Percentiles rank a stretch among this genome's conserved stretches.
phyloP scores from a whole-genome alignment of 192 early-diverging fungal genomes.

The Podila minutissima region DNA sequence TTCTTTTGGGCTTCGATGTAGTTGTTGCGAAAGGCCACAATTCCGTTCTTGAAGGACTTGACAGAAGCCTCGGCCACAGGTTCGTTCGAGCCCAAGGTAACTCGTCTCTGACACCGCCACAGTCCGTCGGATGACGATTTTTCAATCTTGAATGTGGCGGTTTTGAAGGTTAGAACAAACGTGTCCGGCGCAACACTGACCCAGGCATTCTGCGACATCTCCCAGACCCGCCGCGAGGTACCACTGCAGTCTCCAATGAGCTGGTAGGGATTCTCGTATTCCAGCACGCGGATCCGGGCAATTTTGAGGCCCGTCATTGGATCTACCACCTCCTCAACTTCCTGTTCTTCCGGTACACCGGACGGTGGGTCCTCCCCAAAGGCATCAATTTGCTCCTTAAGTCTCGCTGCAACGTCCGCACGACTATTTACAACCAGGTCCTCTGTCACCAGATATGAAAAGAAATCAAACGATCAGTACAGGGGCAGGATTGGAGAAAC shows the following conservation, averaged over 20 bases:
- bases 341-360: slow-evolving; percentile 12
- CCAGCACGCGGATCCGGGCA: slow-evolving; percentile 52
- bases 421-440: slow-evolving; percentile 3
- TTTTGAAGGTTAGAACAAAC: slow-evolving; percentile 43
- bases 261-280: slow-evolving; percentile 63
- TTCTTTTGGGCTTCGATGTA: background rate
- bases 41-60: background rate
- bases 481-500: background rate
- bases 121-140: slow-evolving; percentile 18
- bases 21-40: slow-evolving; percentile 32
- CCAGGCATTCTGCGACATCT: slow-evolving; percentile 53
- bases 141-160: slow-evolving; percentile 32
- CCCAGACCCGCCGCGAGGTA: slow-evolving; percentile 7
- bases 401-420: slow-evolving; percentile 9
- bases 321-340: slow-evolving; percentile 8
- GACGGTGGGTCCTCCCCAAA: background rate
- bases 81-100: slow-evolving; percentile 13
- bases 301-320: slow-evolving; percentile 13
- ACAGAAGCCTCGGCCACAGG: background rate
- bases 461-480: background rate
- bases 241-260: slow-evolving; percentile 53
- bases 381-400: slow-evolving; percentile 30
- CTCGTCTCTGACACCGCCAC: slow-evolving; percentile 39
- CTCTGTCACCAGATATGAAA: background rate
- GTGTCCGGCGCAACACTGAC: slow-evolving; percentile 49